These are phyloP conservation scores for Exidia glandulosa DNA, from an alignment of 768 basidiomycete genomes.

Conservation along the genomic window DNA sequence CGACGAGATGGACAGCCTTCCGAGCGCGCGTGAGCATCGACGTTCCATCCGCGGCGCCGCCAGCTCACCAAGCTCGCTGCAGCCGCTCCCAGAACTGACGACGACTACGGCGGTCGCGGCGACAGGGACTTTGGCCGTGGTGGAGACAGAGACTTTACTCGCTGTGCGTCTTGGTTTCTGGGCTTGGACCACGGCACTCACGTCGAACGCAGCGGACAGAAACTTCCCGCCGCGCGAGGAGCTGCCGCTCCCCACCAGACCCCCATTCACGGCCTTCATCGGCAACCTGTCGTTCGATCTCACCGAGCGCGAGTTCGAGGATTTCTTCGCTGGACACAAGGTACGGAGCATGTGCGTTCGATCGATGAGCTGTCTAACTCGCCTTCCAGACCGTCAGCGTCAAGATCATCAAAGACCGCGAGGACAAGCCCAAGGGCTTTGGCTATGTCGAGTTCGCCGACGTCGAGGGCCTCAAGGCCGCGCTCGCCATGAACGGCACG, in stretches of 20 bases:
- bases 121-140: constrained; percentile 51
- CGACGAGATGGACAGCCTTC: constrained; percentile 92
- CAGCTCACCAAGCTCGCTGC: constrained; percentile 9
- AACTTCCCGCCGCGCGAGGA: constrained; percentile 72
- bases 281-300: constrained; percentile 94
- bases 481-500: constrained; percentile 55
- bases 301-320: constrained; percentile 68
- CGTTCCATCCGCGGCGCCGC: not conserved
- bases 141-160: too few species aligned
- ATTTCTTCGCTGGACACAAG: constrained; percentile 62
- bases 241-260: constrained; percentile 86
- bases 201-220: constrained; percentile 39
- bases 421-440: constrained; percentile 95
- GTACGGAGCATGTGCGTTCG: constrained; percentile 24
- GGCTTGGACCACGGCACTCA: constrained; percentile 4
- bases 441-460: constrained; percentile 95
- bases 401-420: constrained; percentile 87
- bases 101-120: constrained; percentile 38
- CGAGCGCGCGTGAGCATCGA: constrained; percentile 73
- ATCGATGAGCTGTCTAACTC: not conserved
- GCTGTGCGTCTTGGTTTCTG: constrained; percentile 20
- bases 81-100: constrained; percentile 65
- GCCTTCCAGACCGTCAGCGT: constrained; percentile 57
- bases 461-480: constrained; percentile 76
- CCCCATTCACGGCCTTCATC: constrained; percentile 94